Base-by-base conservation (phyloP, 108 stramenopile species). In the Nitzschia sp. region DNA sequence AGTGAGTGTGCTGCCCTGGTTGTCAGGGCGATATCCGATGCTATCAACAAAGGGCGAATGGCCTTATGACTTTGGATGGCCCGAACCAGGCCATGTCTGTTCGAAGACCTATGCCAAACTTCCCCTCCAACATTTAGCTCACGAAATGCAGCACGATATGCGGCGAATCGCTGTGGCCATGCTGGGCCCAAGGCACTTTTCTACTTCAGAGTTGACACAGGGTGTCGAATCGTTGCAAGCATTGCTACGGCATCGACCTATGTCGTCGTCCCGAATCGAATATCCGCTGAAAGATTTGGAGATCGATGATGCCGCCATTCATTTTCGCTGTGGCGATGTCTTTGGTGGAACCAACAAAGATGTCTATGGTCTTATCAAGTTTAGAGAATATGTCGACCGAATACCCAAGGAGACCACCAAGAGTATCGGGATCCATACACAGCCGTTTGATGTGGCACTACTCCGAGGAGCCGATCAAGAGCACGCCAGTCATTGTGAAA, bases 261-360 rank as follows among this genome's bases (percentile, higher is more conserved):
- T 28, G 5, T 5, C n/a, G 5, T 16, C 50, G 6, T 11, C 5
- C 13, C 3, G 2, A 4, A 30, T 29, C 27, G 5, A 21, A 2
- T 55, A 52, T 46, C 35, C 58, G 0, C 41, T 61, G 9, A 57
- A 45, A 1, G 63, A 52, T 50, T 16, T 66, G 2, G 53, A 54
- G n/a, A 22, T 78, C 15, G 77, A 78, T 67, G 77, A 78, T 52
- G 77, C 63, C 19, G 76, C 56, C 0, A 64, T 77, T 52, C 76
- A 77, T 38, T 77, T 77, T 60, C 76, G 76, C 13, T 77, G 77
- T 62, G 77, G 77, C 22, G 77, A 78, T 68, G 55, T 78, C 31
- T 35, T 78, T 4, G 56, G 55, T 26, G 58, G 58, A 1, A 44
- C 36, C 31, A 23, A 19, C 3, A 35, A 60, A 21, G 31, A 31